Percentiles rank a stretch among this genome's conserved stretches.
These are phyloP conservation scores for Kodamaea fungicola DNA, from an alignment of 1,139 yeast genomes.

Conservation along the genomic window DNA sequence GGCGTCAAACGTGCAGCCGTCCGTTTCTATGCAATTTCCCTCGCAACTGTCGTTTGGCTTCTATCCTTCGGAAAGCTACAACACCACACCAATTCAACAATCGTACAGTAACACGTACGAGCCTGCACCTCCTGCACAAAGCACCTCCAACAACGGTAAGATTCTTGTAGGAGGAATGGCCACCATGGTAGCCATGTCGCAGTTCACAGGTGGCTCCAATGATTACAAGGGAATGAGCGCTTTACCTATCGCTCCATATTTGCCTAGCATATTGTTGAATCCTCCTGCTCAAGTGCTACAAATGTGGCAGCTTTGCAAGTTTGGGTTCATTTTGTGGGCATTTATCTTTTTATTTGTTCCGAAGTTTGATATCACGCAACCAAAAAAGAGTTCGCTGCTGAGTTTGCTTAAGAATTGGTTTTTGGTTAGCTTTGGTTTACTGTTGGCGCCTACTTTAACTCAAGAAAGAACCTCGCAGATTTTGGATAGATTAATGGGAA, in stretches of 20 bases:
- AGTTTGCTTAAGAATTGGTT: slow-evolving; percentile 19
- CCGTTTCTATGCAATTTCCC: background rate
- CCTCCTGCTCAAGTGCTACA: slow-evolving; percentile 25
- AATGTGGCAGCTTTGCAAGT: slow-evolving; percentile 25
- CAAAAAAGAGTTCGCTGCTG: background rate
- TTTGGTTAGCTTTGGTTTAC: slow-evolving; percentile 28
- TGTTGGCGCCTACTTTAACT: slow-evolving; percentile 24
- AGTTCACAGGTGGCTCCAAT: slow-evolving; percentile 28
- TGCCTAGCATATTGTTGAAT: slow-evolving; percentile 23
- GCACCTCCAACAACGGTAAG: slow-evolving; percentile 23
- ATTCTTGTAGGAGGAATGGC: slow-evolving; percentile 56
- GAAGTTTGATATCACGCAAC: slow-evolving; percentile 9
- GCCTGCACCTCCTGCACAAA: slow-evolving; percentile 7
- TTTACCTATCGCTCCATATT: slow-evolving; percentile 24
- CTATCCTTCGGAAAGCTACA: slow-evolving; percentile 20
- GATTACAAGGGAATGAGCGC: slow-evolving; percentile 42
- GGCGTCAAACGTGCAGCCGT: background rate
- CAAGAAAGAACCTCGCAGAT: slow-evolving; percentile 14
- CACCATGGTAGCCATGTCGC: slow-evolving; percentile 48
- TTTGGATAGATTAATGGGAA: slow-evolving; percentile 24
- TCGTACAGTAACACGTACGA: slow-evolving; percentile 10
- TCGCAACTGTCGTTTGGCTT: slow-evolving; percentile 16
- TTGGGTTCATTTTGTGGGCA: slow-evolving; percentile 26
- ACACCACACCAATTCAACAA: slow-evolving; percentile 21
- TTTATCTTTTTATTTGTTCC: slow-evolving; percentile 25